Conservation (phyloP, 495 filamentous ascomycete species). For the Pseudevernia furfuracea region DNA sequence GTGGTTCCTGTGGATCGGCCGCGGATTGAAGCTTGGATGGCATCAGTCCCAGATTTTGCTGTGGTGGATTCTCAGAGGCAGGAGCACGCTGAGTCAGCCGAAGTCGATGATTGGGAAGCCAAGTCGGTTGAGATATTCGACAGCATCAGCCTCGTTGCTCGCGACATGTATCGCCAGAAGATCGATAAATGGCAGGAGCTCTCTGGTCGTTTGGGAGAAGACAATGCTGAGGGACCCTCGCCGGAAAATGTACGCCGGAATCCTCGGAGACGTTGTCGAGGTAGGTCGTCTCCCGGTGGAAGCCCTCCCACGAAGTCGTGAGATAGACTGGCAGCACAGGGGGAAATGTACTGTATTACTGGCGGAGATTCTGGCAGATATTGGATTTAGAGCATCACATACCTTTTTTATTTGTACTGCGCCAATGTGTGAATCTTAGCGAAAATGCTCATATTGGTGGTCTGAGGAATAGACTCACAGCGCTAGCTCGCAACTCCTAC, state of each 20-base stretch:
- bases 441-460: no score
- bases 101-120: slow-evolving; percentile 6
- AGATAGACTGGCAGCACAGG: neutral
- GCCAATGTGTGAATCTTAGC: no score
- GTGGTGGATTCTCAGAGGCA: neutral
- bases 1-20: neutral
- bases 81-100: neutral
- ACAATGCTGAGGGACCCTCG: neutral
- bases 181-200: neutral
- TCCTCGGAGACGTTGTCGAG: neutral
- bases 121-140: slow-evolving; percentile 3
- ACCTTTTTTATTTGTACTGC: no score
- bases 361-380: no score
- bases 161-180: slow-evolving; percentile 6
- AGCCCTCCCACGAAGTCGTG: neutral
- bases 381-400: no score
- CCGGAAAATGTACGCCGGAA: neutral
- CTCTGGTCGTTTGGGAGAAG: neutral
- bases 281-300: neutral
- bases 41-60: neutral
- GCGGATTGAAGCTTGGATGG: neutral
- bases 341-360: neutral
- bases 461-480: no score
- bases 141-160: neutral
- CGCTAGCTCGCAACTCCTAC: no score